Evolutionary conservation across 73 alveolate genomes (phyloP), one percentile per base, ranked within the genome.

Genomic region (Paramecium octaurelia): DNA sequence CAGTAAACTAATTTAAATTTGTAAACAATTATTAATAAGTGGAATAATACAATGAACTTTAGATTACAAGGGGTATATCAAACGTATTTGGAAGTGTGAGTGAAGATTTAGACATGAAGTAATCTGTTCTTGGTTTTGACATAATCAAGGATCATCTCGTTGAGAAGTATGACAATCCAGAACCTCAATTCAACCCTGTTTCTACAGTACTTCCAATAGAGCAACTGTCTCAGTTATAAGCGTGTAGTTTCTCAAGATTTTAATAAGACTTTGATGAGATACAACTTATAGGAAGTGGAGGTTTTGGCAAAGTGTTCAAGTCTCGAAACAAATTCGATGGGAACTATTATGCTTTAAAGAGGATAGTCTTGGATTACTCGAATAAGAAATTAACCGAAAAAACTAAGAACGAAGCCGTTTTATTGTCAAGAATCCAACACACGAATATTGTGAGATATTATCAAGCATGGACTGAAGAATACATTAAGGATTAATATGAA

Each of bases 261-360:
- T 10, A n/a, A 38, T 23, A 44, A 23, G 91, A 93, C 31, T 93
- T 93, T 80, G 86, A 59, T 20, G 93, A 92, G 18, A 64, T 75
- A 4, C 88, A 75, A 54, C 18, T 40, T 27, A 93, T 93, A 0
- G 96, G 96, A 8, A 35, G 83, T 75, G 96, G 96, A 12, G 96
- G 96, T 43, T 77, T 77, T 50, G 96, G 96, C 0, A 48, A 92
- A 29, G 96, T 93, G n/a, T 93, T 71, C n/a, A 75, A 77, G 31
- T 95, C 87, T 6, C 58, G 76, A 46, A 93, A 93, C 40, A 92
- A 86, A 48, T 38, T 93, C 7, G 96, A 93, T 60, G 93, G 92
- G 14, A 89, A 77, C 12, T n/a, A 42, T 58, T 93, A 93, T 59
- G 96, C 96, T 5, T 43, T 93, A 3, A 93, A 93, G 46, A 92